phyloP scores from a whole-genome alignment of 2,329 filamentous ascomycete genomes.

The Teratosphaeria nubilosa region DNA sequence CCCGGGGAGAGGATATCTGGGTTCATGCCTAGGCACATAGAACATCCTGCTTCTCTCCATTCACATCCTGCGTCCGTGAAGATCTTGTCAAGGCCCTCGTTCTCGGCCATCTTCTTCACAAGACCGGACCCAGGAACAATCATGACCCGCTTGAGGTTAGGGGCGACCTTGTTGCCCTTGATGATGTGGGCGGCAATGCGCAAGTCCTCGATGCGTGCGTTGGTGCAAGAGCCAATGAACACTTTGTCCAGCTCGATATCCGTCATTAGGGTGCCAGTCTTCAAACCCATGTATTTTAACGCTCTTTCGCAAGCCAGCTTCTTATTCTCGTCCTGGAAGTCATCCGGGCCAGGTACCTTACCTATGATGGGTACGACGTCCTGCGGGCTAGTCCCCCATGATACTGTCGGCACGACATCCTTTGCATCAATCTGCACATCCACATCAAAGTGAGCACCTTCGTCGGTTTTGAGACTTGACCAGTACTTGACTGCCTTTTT shows the following conservation, averaged over 20 bases:
- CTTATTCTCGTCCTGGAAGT: constrained; percentile 69
- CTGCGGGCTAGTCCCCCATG: constrained; percentile 95
- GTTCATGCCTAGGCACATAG: constrained; percentile 99
- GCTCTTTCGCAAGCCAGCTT: constrained; percentile 70
- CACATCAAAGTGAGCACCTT: constrained; percentile 79
- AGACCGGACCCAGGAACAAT: constrained; percentile 92
- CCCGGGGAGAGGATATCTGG: constrained; percentile 87
- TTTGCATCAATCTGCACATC: constrained; percentile 85
- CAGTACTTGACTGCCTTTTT: constrained; percentile 80
- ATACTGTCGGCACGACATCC: constrained; percentile 86
- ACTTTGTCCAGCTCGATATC: constrained; percentile 92
- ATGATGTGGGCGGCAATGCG: constrained; percentile 78
- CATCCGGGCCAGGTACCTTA: constrained; percentile 79
- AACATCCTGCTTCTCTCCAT: constrained; percentile 96
- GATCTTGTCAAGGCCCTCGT: constrained; percentile 85
- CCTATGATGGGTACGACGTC: constrained; percentile 93
- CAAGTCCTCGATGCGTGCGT: constrained; percentile 91
- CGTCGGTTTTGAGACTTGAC: constrained; percentile 74
- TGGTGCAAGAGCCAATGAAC: constrained; percentile 97
- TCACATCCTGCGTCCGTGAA: constrained; percentile 90
- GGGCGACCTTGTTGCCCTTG: constrained; percentile 74
- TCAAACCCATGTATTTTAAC: constrained; percentile 93
- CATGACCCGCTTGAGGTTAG: constrained; percentile 89
- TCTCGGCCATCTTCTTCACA: constrained; percentile 83
- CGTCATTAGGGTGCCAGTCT: constrained; percentile 76